phyloP scores from a whole-genome alignment of 371 early-diverging fungal species.

The Rhizomucor miehei region DNA sequence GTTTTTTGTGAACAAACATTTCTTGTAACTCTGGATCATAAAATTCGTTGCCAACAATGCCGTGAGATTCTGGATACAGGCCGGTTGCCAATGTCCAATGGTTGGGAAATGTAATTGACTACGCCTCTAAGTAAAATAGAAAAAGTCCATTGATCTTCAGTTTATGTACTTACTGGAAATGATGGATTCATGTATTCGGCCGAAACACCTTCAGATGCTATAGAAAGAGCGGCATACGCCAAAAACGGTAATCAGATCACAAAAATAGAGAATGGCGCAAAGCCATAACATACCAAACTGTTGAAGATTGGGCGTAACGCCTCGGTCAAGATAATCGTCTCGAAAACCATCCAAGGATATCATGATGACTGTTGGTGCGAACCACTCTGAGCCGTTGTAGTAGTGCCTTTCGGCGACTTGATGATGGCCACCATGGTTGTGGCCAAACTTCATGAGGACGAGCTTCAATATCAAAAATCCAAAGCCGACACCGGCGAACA shows the following conservation, averaged over 20 bases:
- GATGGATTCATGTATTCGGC: constrained; percentile 73
- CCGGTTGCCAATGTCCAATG: constrained; percentile 94
- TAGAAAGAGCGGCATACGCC: neutral
- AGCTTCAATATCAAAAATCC: constrained; percentile 27
- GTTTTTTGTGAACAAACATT: constrained; percentile 75
- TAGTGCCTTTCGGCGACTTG: constrained; percentile 24
- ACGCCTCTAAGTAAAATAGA: neutral
- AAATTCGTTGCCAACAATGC: constrained; percentile 90
- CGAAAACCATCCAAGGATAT: constrained; percentile 92
- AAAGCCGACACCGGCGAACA: constrained; percentile 16
- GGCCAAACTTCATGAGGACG: constrained; percentile 12
- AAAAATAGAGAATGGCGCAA: constrained; percentile 1
- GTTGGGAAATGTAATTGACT: constrained; percentile 89
- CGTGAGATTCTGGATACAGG: constrained; percentile 87
- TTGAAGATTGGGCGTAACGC: constrained; percentile 67
- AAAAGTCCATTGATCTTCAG: neutral
- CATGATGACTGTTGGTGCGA: constrained; percentile 78
- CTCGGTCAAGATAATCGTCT: constrained; percentile 77
- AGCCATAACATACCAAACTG: constrained; percentile 45
- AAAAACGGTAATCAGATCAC: neutral
- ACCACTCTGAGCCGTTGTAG: constrained; percentile 67
- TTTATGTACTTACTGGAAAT: constrained; percentile 57
- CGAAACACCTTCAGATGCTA: constrained; percentile 43
- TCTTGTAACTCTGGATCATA: constrained; percentile 74
- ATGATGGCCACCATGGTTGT: constrained; percentile 2